Evolutionary conservation across 768 basidiomycete genomes (phyloP).

Genomic region (Lentinula sp.): DNA sequence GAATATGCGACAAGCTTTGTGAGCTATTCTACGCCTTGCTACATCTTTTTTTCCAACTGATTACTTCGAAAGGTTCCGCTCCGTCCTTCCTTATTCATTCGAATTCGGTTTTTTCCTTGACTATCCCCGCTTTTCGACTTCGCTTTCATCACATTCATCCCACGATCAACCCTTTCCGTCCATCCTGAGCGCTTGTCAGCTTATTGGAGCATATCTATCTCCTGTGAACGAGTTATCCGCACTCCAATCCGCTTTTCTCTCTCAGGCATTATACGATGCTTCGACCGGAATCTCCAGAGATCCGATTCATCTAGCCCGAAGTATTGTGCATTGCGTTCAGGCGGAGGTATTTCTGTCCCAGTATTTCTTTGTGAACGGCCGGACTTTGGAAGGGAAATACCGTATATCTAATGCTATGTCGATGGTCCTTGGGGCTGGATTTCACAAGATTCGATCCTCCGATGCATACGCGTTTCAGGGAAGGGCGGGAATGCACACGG

Average conservation of each 20-base stretch:
- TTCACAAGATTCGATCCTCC: conserved; percentile 21
- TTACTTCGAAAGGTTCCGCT: conserved; percentile 7
- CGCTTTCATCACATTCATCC: conserved; percentile 17
- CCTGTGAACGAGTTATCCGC: conserved; percentile 7
- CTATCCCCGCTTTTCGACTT: conserved; percentile 27
- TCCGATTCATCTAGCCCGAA: conserved; percentile 19
- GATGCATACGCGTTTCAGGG: conserved; percentile 6
- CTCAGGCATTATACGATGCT: conserved; percentile 12
- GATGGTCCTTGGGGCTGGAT: conserved; percentile 21
- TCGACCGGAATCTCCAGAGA: conserved; percentile 10
- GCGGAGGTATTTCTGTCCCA: conserved; percentile 36
- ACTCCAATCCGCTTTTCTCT: conserved; percentile 11
- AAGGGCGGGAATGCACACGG: conserved; percentile 11
- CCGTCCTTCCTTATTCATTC: conserved; percentile 15
- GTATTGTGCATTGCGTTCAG: conserved; percentile 29
- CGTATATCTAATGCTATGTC: conserved; percentile 31
- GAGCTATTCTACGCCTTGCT: neutral
- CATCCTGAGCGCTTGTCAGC: conserved; percentile 12
- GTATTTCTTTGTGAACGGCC: conserved; percentile 37
- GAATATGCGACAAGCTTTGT: conserved; percentile 11
- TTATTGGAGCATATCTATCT: conserved; percentile 15
- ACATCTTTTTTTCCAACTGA: neutral
- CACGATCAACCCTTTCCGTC: conserved; percentile 11
- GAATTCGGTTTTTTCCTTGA: conserved; percentile 45
- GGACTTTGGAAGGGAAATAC: conserved; percentile 39